Evolutionary conservation across 257 asterid species (phyloP).

Genomic region (Catharanthus roseus): DNA sequence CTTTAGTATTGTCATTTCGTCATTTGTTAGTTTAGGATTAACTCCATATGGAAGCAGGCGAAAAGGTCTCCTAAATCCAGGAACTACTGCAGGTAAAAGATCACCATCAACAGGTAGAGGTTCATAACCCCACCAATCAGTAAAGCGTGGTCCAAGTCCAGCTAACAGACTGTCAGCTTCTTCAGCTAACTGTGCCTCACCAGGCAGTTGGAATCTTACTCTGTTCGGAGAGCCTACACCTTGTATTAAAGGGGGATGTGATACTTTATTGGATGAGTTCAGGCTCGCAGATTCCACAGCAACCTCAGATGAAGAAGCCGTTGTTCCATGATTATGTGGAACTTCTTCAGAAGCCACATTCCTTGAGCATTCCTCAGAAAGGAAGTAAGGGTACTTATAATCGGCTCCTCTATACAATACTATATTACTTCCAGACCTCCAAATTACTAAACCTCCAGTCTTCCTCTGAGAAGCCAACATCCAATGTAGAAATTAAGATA

Average conservation of each 20-base stretch:
- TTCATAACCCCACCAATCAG: conserved; percentile 96
- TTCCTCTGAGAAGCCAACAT: conserved; percentile 53
- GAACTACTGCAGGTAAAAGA: conserved; percentile 84
- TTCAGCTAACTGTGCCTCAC: conserved; percentile 77
- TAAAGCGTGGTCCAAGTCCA: conserved; percentile 94
- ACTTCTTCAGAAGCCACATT: conserved; percentile 33
- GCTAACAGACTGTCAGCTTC: conserved; percentile 70
- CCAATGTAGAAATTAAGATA: neutral
- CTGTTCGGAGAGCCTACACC: conserved; percentile 86
- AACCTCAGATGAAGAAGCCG: conserved; percentile 26
- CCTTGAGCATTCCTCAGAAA: conserved; percentile 24
- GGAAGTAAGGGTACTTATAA: conserved; percentile 90
- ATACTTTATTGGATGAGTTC: conserved; percentile 20
- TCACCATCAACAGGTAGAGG: conserved; percentile 97
- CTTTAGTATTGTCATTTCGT: conserved; percentile 76
- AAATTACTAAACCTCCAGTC: conserved; percentile 92
- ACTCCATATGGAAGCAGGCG: conserved; percentile 95
- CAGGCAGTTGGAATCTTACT: conserved; percentile 90
- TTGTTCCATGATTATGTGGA: conserved; percentile 29
- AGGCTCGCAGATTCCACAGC: conserved; percentile 24
- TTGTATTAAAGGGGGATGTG: conserved; percentile 47
- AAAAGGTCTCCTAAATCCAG: conserved; percentile 77
- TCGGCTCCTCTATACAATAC: conserved; percentile 79
- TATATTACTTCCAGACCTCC: conserved; percentile 95
- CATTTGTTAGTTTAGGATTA: conserved; percentile 75